Evolutionary conservation across 345 rosid species (phyloP).

Genomic region (Gynandropsis gynandra): DNA sequence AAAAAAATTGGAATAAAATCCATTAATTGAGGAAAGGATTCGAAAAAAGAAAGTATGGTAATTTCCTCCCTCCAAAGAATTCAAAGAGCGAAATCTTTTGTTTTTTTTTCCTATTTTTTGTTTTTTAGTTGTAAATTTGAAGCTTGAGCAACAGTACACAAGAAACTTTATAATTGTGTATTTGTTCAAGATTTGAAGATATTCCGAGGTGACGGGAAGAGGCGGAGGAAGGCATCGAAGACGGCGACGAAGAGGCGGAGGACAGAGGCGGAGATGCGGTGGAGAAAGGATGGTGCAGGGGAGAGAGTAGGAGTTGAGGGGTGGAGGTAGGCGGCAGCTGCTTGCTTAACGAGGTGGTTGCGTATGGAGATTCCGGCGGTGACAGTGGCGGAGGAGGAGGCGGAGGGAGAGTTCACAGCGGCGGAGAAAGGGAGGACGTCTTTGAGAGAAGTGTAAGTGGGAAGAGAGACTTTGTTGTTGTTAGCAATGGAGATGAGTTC

Average conservation of each 20-base stretch:
- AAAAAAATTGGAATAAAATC: too few species aligned
- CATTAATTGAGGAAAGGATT: too few species aligned
- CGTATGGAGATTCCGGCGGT: conserved; percentile 56
- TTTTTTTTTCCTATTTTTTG: too few species aligned
- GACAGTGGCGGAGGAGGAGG: conserved; percentile 23
- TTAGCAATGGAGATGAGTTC: conserved; percentile 30
- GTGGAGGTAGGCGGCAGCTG: conserved; percentile 89
- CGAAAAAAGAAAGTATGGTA: too few species aligned
- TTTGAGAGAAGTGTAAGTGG: conserved; percentile 61
- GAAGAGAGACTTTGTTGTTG: conserved; percentile 17
- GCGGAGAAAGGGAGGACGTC: conserved; percentile 54
- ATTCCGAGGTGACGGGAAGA: conserved; percentile 18
- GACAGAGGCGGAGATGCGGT: conserved; percentile 36
- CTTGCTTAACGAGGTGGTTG: conserved; percentile 84
- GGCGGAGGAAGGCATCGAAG: conserved; percentile 17
- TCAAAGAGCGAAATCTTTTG: too few species aligned
- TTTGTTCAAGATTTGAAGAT: conserved; percentile 14
- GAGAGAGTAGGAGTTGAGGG: conserved; percentile 62
- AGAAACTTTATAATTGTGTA: too few species aligned
- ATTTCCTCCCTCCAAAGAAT: too few species aligned
- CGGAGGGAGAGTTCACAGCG: conserved; percentile 47
- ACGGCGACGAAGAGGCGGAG: conserved; percentile 24
- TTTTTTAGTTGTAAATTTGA: too few species aligned
- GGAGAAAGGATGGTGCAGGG: conserved; percentile 34
- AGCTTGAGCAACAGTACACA: too few species aligned